These are phyloP conservation scores for Chaetomium sp. DNA, from an alignment of 2,329 filamentous ascomycete species.

Conservation along the genomic window DNA sequence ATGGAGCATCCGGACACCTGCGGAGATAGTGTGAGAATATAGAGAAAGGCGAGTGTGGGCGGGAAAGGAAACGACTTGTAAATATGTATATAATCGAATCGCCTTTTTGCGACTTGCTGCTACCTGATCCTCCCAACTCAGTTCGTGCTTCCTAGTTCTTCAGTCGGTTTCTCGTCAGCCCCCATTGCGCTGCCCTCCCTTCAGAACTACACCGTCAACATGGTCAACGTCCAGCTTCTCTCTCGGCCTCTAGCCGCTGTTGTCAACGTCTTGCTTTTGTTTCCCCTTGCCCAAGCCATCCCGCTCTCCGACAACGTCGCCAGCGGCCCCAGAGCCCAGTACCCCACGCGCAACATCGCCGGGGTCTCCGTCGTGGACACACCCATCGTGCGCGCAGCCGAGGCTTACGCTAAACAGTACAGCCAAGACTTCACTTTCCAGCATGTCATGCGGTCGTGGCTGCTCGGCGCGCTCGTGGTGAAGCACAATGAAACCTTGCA, in stretches of 20 bases:
- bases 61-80: too few species aligned
- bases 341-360: neutral
- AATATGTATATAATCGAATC: too few species aligned
- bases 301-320: too few species aligned
- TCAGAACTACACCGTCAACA: neutral
- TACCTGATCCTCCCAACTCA: too few species aligned
- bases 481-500: slow-evolving; percentile 20
- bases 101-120: too few species aligned
- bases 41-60: too few species aligned
- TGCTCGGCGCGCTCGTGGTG: slow-evolving; percentile 22
- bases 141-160: too few species aligned
- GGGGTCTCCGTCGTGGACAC: slow-evolving; percentile 15
- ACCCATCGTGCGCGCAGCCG: slow-evolving; percentile 28
- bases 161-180: too few species aligned
- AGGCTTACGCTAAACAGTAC: slow-evolving; percentile 27
- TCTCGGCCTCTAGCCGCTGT: neutral
- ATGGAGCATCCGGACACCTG: too few species aligned
- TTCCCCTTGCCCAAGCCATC: neutral
- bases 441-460: slow-evolving; percentile 30
- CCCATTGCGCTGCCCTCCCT: too few species aligned
- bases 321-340: neutral
- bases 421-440: slow-evolving; percentile 30
- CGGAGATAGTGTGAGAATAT: too few species aligned
- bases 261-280: neutral
- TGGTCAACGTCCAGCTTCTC: neutral